Percentiles rank a stretch among this genome's conserved stretches.
phyloP scores from a whole-genome alignment of 371 early-diverging fungal genomes.

The Apophysomyces sp. region DNA sequence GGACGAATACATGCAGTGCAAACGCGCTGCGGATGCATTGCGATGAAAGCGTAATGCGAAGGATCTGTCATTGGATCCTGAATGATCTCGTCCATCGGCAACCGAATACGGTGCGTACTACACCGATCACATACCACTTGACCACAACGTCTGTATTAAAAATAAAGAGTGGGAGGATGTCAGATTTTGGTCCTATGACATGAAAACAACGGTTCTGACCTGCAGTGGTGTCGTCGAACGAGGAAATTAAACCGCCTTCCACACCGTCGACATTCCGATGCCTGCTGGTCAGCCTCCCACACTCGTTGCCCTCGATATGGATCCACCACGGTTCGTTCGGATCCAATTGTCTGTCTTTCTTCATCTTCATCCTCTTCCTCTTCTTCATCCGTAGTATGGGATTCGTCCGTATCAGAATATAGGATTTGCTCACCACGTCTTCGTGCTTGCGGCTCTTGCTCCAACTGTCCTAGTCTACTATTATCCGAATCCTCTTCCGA shows the following conservation, averaged over 20 bases:
- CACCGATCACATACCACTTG: conserved; percentile 74
- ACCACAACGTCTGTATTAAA: conserved; percentile 66
- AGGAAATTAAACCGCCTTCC: conserved; percentile 61
- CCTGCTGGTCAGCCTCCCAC: conserved; percentile 78
- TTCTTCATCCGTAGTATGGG: background rate
- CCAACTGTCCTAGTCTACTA: background rate
- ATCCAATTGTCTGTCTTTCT: conserved; percentile 12
- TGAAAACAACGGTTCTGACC: conserved; percentile 15
- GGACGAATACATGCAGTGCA: conserved; percentile 43
- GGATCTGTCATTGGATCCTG: conserved; percentile 44
- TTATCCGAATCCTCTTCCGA: background rate
- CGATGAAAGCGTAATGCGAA: conserved; percentile 35
- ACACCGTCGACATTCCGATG: conserved; percentile 65
- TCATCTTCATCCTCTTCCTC: conserved; percentile 3
- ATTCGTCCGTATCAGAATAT: background rate
- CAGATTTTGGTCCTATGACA: background rate
- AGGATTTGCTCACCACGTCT: background rate
- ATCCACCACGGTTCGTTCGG: conserved; percentile 20
- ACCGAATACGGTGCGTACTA: conserved; percentile 49
- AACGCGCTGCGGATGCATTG: conserved; percentile 50
- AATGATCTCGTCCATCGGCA: conserved; percentile 47
- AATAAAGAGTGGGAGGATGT: conserved; percentile 6
- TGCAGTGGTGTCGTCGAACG: conserved; percentile 78
- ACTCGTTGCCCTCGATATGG: conserved; percentile 10
- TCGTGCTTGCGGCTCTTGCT: background rate